Evolutionary conservation across 495 filamentous ascomycete species (phyloP), one percentile per base, ranked within the genome.

Genomic region (Tuber melanosporum): DNA sequence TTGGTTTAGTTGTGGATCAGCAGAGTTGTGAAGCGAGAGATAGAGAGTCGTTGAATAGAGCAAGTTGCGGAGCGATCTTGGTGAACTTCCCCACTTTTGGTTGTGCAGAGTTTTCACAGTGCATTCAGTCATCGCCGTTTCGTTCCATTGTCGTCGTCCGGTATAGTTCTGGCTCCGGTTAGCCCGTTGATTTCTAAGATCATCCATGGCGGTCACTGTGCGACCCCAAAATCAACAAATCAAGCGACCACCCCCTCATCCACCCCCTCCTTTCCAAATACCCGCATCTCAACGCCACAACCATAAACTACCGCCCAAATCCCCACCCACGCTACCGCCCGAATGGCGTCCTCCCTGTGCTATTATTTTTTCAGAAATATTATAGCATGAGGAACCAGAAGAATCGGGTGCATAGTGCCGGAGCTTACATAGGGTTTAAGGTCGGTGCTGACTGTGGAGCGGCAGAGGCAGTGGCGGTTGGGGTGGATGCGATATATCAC

Each of bases 151-250:
- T 32, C 32, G 32, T 32, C 32, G 32, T 32, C 1, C 32, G 32
- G 32, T 32, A 32, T 32, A 32, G 32, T 32, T 32, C 32, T 32
- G 32, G 32, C 32, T 32, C 32, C 32, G 1, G 32, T 32, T 1
- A 32, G 32, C 32, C 32, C 32, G 32, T 32, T 32, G 32, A 32
- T 32, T 32, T 32, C 32, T 32, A 32, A 1, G 32, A 32, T 90
- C 85, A 91, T 97, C 83, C 94, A 97, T 85, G 94, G 94, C 80
- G 94, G 94, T 81, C 94, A 91, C 81, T 97, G 92, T 89, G 92
- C 75, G 94, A 96, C 82, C 93, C 93, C 70, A 83, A 82, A 71
- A 84, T 90, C 26, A 88, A 86, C 73, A 84, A 88, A 26, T 76
- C 85, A 9, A 85, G 85, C n/a, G 89, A 91, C 76, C 78, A 83